Base-by-base conservation (phyloP, 768 basidiomycete species). In the Calocybe indica region DNA sequence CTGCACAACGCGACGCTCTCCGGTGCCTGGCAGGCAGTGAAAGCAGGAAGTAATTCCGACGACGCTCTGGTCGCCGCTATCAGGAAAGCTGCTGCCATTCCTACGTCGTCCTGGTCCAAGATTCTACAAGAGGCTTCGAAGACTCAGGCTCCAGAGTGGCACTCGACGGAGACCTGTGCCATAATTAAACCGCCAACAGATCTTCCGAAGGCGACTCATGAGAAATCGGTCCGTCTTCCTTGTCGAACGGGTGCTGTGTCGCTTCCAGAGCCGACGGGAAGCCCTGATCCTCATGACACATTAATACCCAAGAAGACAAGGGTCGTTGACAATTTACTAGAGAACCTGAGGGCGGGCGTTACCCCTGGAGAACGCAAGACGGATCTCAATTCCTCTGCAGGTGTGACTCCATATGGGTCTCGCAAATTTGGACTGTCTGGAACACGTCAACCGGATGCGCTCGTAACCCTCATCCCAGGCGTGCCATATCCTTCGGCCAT, bases 11-110 rank as follows among this genome's bases (percentile, higher is more conserved):
- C 62, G 31, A 60, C 67, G 7, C 54, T 72, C 14, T 56, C 55
- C 13, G 56, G 54, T 33, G 69, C 68, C 6, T 58, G 61, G 37
- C 53, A 50, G 13, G 49, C 60, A 2, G 45, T 70, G 6, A 53
- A 59, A 28, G 57, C 60, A 7, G 71, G 69, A 15, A 55, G 57
- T 14, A 53, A 61, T 35, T 55, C 71, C 3, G 74, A 78, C 37
- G 63, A 72, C 13, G 67, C 69, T 2, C 57, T 79, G 28, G 62
- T 75, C 14, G 57, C 69, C 10, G 67, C 74, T 1, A 73, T 79
- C 49, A 65, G 63, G 49, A 61, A 64, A 39, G 74, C 76, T 6
- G 64, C 70, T 34, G 54, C 66, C 6, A 64, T 66, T 30, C 57
- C 58, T n/a, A 60, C 53, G 30, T 64, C 71, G 12, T 61, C 70